Evolutionary conservation across 1,284 basidiomycete genomes (phyloP).

Genomic region (Pseudomicrostroma phylloplanum): DNA sequence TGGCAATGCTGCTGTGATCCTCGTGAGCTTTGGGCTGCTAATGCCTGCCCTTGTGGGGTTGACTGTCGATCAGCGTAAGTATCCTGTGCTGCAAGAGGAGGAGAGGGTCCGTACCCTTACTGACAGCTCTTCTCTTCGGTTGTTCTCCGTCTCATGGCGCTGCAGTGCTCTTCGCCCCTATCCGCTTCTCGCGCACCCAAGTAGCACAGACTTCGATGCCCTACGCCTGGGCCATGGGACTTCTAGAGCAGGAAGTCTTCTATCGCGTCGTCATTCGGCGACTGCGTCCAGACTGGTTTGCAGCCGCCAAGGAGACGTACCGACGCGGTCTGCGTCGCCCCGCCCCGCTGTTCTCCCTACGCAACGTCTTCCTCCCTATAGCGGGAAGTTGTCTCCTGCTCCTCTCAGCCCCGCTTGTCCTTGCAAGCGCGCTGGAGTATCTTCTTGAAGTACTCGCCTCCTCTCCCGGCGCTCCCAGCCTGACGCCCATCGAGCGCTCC

Average conservation of each 20-base stretch:
- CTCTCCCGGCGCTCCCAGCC: background rate
- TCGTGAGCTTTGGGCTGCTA: slow-evolving; percentile 4
- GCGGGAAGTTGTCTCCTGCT: background rate
- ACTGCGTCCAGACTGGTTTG: background rate
- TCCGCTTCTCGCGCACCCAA: background rate
- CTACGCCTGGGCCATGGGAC: slow-evolving; percentile 21
- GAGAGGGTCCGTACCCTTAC: too few species aligned
- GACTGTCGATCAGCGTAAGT: slow-evolving; percentile 5
- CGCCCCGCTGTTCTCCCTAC: background rate
- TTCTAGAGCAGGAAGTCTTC: slow-evolving; percentile 18
- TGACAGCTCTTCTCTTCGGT: too few species aligned
- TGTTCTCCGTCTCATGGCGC: too few species aligned
- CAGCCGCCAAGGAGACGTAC: background rate
- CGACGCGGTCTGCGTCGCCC: background rate
- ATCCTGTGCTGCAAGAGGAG: too few species aligned
- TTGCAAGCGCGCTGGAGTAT: background rate
- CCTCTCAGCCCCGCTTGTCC: background rate
- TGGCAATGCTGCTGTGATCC: background rate
- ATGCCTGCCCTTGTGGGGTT: slow-evolving; percentile 10
- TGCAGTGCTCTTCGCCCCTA: background rate
- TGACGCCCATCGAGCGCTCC: background rate
- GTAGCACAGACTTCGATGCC: slow-evolving; percentile 11
- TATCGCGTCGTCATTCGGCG: slow-evolving; percentile 9
- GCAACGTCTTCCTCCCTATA: background rate
- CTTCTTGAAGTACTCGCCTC: background rate